These are phyloP conservation scores for Eleusine coracana DNA, from an alignment of 176 grass and related monocot species.

Conservation along the genomic window DNA sequence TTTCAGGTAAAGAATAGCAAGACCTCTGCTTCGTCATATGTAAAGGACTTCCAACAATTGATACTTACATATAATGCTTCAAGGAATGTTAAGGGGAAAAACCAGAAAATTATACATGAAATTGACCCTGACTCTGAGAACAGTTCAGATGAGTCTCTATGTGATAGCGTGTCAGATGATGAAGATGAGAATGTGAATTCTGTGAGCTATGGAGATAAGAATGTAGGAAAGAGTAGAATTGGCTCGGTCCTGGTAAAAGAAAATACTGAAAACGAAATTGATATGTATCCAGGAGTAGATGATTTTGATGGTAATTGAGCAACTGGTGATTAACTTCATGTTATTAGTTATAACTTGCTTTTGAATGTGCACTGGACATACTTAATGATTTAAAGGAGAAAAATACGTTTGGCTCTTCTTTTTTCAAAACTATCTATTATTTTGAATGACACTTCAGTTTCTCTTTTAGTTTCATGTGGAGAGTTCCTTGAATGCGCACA, in stretches of 20 bases:
- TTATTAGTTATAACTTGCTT: neutral
- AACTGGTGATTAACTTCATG: conserved; percentile 27
- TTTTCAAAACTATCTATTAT: neutral
- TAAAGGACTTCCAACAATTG: conserved; percentile 70
- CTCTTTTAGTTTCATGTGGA: conserved; percentile 77
- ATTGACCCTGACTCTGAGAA: conserved; percentile 50
- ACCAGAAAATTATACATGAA: conserved; percentile 46
- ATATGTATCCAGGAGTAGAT: conserved; percentile 66
- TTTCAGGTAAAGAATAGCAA: conserved; percentile 86
- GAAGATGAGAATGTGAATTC: conserved; percentile 43
- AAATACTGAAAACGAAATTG: conserved; percentile 68
- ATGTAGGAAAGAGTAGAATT: conserved; percentile 33
- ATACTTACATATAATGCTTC: conserved; percentile 60
- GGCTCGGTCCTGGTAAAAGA: conserved; percentile 39
- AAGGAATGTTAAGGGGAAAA: conserved; percentile 40
- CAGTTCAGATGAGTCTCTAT: conserved; percentile 53
- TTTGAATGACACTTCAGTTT: conserved; percentile 32
- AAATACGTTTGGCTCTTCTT: neutral
- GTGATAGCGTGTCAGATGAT: conserved; percentile 42
- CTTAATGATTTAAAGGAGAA: conserved; percentile 16
- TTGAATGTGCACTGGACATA: conserved; percentile 19
- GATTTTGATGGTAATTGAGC: conserved; percentile 85
- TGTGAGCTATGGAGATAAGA: conserved; percentile 8
- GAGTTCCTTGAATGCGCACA: conserved; percentile 60
- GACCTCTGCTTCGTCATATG: conserved; percentile 69